Percentiles rank a stretch among this genome's conserved stretches.
Evolutionary conservation across 2,329 filamentous ascomycete genomes (phyloP).

Genomic region (Colletotrichum sp.): DNA sequence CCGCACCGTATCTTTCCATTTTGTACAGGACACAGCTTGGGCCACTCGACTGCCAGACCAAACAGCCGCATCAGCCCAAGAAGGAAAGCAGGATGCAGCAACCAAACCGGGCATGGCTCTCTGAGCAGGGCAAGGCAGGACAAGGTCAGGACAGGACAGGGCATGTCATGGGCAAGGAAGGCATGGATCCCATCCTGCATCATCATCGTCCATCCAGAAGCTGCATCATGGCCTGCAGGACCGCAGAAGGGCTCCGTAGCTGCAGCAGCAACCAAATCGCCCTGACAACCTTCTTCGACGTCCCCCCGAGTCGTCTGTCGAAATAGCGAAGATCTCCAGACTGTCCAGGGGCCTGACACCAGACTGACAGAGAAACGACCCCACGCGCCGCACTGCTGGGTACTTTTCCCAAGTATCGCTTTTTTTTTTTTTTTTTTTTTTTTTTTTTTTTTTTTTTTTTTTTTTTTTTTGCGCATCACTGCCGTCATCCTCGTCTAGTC

Average conservation of each 20-base stretch:
- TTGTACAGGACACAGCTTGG: neutral
- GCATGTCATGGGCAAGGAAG: neutral
- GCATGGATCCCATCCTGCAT: neutral
- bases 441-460: too few species aligned
- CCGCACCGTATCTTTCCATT: neutral
- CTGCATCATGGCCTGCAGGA: neutral
- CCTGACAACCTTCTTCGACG: conserved; percentile 34
- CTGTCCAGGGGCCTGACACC: neutral
- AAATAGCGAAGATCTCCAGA: neutral
- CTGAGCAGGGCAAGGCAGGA: neutral
- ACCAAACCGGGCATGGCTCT: neutral
- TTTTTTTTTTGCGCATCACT: too few species aligned
- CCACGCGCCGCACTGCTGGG: neutral
- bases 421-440: neutral
- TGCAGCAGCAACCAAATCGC: conserved; percentile 31
- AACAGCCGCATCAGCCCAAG: neutral
- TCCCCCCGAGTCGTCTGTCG: neutral
- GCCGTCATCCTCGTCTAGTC: too few species aligned
- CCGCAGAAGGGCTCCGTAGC: conserved; percentile 4
- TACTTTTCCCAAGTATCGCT: neutral
- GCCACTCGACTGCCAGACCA: neutral
- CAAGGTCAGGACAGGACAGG: neutral
- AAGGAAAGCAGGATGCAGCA: conserved; percentile 5
- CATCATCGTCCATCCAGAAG: conserved; percentile 11
- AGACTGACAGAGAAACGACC: neutral